Base-by-base conservation (phyloP, 345 rosid species). In the Brassica carinata region DNA sequence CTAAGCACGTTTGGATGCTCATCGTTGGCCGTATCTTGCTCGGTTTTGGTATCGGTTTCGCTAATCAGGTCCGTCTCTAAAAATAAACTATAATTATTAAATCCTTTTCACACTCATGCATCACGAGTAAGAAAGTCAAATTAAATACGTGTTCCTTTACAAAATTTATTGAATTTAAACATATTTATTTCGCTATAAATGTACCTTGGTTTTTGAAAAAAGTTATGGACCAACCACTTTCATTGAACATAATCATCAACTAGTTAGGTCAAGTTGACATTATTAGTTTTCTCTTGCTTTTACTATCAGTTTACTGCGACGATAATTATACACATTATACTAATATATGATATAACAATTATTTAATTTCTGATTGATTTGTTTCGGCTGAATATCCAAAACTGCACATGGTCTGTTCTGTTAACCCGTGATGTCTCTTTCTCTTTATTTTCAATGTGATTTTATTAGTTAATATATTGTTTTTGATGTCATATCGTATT, bases 11-110 rank as follows among this genome's bases (percentile, higher is more conserved):
- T 10, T 91, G 93, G 97, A 96, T 96, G 99, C 87, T 96, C 63
- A 92, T 92, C 68, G 77, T 94, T 30, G 99, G 99, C 4, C 88
- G 98, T 64, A 85, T 96, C 13, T 81, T 96, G 74, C 97, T 96
- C 18, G 99, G 99, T 75, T 94, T 96, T 27, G 99, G 99, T 45
- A 87, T 96, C 59, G 99, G 99, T 11, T 96, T 96, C 67, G 97
- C 99, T 64, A 96, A 94, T 82, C 99, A 96, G 99, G 99, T 96
- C 75, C 67, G 5, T 67, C 5, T 7, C 36, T 4, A 8, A 67
- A 34, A 8, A n/a, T n/a, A 29, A 15, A 67, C 15, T 6, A 38
- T 30, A 4, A 11, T n/a, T 5, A 9, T 17, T 7, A 17, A 1
- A n/a, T 61, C 9, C 18, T 31, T 13, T 69, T 15, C 4, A 77